Conservation (phyloP, 140 eudicot species). For the Erigeron philadelphicus region DNA sequence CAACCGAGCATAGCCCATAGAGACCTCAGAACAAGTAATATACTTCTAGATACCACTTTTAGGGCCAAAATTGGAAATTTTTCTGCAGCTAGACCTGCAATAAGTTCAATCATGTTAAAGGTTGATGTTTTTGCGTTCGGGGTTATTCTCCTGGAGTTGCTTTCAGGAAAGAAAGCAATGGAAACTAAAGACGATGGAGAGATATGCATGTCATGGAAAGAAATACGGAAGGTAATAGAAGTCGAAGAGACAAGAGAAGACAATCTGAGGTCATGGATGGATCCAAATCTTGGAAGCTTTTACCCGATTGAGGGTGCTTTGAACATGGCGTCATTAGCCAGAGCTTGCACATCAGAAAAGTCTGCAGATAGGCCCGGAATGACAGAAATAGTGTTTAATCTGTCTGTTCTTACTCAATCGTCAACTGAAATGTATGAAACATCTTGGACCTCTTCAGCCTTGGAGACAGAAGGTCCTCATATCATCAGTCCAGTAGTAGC, state of each 20-base stretch:
- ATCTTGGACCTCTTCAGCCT: slow-evolving; percentile 43
- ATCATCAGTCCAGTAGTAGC: slow-evolving; percentile 49
- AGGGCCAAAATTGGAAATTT: slow-evolving; percentile 71
- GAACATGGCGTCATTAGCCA: slow-evolving; percentile 58
- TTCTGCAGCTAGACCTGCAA: slow-evolving; percentile 46
- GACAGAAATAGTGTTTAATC: slow-evolving; percentile 66
- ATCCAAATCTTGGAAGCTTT: slow-evolving; percentile 43
- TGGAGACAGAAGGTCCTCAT: slow-evolving; percentile 52
- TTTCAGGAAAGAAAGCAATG: slow-evolving; percentile 67
- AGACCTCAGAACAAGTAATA: slow-evolving; percentile 57
- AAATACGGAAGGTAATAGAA: slow-evolving; percentile 51
- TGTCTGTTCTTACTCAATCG: slow-evolving; percentile 60
- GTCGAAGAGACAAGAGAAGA: slow-evolving; percentile 48
- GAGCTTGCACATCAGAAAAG: slow-evolving; percentile 70
- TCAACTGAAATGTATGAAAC: slow-evolving; percentile 43
- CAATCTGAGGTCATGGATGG: slow-evolving; percentile 59
- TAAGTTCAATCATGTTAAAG: slow-evolving; percentile 47
- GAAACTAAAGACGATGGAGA: slow-evolving; percentile 58
- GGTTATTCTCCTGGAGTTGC: slow-evolving; percentile 59
- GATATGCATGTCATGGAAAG: slow-evolving; percentile 60
- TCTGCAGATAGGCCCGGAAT: slow-evolving; percentile 61
- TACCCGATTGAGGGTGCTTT: slow-evolving; percentile 65
- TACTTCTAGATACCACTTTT: slow-evolving; percentile 66
- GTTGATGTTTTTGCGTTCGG: slow-evolving; percentile 67
- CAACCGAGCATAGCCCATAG: slow-evolving; percentile 71